These are phyloP conservation scores for Stephanodiscus minutulus DNA, from an alignment of 108 stramenopile genomes.

Conservation along the genomic window DNA sequence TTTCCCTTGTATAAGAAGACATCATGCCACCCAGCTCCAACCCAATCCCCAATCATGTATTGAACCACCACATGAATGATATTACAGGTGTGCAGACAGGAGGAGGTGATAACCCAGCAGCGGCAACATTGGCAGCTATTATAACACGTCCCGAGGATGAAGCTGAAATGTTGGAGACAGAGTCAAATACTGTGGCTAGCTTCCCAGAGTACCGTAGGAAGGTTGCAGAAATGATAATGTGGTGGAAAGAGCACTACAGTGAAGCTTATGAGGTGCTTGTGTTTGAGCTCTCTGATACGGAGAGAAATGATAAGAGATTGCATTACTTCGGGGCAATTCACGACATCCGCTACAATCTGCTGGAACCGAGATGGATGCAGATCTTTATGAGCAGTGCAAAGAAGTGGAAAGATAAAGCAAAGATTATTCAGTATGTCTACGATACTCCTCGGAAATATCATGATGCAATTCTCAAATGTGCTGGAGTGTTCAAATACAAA, in stretches of 20 bases:
- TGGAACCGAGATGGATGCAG: no score
- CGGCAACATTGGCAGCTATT: neutral
- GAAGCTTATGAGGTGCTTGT: neutral
- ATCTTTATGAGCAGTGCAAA: constrained; percentile 18
- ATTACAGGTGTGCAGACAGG: no score
- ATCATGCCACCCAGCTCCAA: no score
- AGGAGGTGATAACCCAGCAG: no score
- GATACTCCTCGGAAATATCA: constrained; percentile 38
- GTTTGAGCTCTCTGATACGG: constrained; percentile 8
- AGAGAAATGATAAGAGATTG: no score
- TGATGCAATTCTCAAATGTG: constrained; percentile 40
- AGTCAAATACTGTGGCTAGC: neutral
- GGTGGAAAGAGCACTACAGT: neutral
- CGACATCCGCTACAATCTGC: neutral
- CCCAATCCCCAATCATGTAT: no score
- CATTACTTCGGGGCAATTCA: constrained; percentile 5
- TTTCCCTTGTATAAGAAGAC: no score
- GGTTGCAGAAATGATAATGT: neutral
- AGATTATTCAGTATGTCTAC: constrained; percentile 15
- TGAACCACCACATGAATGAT: no score
- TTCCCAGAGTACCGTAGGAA: neutral
- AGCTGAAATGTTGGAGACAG: constrained; percentile 3
- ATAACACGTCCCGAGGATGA: neutral
- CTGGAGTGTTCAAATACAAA: constrained; percentile 11
- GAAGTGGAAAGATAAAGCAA: constrained; percentile 4